Evolutionary conservation across 805 yeast genomes (phyloP), one percentile per base, ranked within the genome.

Genomic region (Teunomyces barrocoloradensis): DNA sequence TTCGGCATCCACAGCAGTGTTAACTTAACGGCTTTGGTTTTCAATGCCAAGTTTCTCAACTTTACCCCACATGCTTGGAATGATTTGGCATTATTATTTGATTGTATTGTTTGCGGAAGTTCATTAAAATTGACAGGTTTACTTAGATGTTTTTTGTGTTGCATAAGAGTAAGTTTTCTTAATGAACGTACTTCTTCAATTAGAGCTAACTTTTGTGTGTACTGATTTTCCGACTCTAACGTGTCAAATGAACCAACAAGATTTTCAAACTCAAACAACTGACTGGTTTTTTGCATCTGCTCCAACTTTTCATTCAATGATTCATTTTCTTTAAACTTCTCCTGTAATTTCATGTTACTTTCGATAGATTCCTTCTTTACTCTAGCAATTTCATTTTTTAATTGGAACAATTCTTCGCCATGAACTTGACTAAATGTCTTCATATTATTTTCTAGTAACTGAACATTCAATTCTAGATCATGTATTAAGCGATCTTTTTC

Each of bases 141-240:
- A 6, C 17, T 6, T 5, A 37, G 23, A 12, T 12, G n/a, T 13
- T 37, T 21, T 18, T 9, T 13, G 27, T 42, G 25, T 25, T 47
- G 32, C 27, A 28, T 25, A 15, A 42, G 30, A 6, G 64, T 61
- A 54, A 73, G 60, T 18, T 66, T 65, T 44, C 76, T 66, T 36
- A 81, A 60, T 15, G 71, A 59, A 2, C 64, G 57, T 9, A 80
- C 69, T 55, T 80, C 82, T 29, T 76, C 75, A 0, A 77, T 53
- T 12, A 79, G 54, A 1, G 70, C 68, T 35, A 69, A 52, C 33
- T 66, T 68, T 3, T 61, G 67, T 3, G 63, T 58, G 35, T 56
- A 57, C 23, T 66, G 59, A 41, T 64, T 62, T 49, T 71, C 76
- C 5, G 67, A 60, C 11, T 65, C 48, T 7, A 73, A 48, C 29